Evolutionary conservation across 116 monocot species (phyloP).

Genomic region (Zostera marina): DNA sequence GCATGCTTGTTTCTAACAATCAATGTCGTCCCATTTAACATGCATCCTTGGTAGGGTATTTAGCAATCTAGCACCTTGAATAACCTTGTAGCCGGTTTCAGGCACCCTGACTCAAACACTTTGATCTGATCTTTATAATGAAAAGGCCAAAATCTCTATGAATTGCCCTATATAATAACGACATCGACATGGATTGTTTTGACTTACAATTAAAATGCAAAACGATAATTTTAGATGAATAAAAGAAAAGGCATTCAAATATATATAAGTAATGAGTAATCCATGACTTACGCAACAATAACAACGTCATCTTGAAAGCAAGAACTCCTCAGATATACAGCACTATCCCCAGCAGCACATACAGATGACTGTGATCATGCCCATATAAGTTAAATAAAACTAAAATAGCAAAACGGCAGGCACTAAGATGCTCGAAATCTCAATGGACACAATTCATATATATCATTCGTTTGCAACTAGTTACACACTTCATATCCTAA

Average conservation of each 20-base stretch:
- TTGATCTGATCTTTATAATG: too few relatives aligned
- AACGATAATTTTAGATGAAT: neutral
- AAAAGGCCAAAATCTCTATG: too few relatives aligned
- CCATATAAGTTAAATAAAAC: neutral
- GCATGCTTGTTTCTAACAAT: too few relatives aligned
- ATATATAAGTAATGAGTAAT: neutral
- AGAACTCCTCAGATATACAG: constrained; percentile 39
- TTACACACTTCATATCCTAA: too few relatives aligned
- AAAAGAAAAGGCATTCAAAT: neutral
- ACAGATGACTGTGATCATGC: constrained; percentile 33
- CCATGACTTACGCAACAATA: constrained; percentile 64
- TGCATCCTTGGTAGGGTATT: too few relatives aligned
- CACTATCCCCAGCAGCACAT: constrained; percentile 56
- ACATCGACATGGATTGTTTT: too few relatives aligned
- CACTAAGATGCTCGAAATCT: neutral
- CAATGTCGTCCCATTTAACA: too few relatives aligned
- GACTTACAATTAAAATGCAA: neutral
- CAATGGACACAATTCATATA: neutral
- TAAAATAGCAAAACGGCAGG: neutral
- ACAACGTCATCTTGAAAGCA: constrained; percentile 78
- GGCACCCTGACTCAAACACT: too few relatives aligned
- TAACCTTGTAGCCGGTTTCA: too few relatives aligned
- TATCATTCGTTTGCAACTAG: neutral
- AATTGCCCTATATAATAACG: too few relatives aligned
- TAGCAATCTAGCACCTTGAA: too few relatives aligned